Conservation (phyloP, 2,329 filamentous ascomycete genomes). For the Pseudogymnoascus sp. region DNA sequence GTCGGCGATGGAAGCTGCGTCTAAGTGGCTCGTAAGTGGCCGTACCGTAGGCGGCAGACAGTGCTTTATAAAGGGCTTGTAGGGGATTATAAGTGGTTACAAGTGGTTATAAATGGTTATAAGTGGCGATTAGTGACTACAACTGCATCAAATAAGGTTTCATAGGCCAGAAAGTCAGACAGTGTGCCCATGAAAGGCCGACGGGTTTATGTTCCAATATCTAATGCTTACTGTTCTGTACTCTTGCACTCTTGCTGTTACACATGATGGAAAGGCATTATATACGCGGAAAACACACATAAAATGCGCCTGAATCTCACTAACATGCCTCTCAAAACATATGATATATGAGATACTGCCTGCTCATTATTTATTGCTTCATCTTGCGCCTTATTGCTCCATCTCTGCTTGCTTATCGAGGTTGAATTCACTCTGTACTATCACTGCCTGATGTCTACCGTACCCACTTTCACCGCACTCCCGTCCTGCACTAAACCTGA, state of each 20-base stretch:
- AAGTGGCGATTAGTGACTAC: not conserved
- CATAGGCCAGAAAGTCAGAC: not conserved
- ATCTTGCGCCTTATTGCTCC: not conserved
- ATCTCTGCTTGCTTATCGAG: not conserved
- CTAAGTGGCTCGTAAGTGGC: not conserved
- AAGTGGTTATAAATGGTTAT: not conserved
- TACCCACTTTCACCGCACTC: conserved; percentile 1
- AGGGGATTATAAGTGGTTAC: not conserved
- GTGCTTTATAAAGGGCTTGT: not conserved
- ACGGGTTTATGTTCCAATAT: not conserved
- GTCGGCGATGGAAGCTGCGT: not conserved
- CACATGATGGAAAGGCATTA: not conserved
- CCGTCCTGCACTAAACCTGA: not conserved
- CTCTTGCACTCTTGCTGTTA: not conserved
- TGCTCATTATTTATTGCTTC: not conserved
- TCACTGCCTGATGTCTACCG: conserved; percentile 5
- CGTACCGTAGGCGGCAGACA: not conserved
- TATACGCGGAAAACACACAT: not conserved
- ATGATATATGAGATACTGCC: not conserved
- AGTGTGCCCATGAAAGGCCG: not conserved
- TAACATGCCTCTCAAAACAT: not conserved
- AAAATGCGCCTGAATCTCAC: not conserved
- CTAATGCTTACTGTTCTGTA: not conserved
- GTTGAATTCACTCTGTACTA: not conserved
- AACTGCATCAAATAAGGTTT: not conserved